Evolutionary conservation across 2,329 filamentous ascomycete species (phyloP), one percentile per base, ranked within the genome.

Genomic region (Scopulariopsis brevicaulis): DNA sequence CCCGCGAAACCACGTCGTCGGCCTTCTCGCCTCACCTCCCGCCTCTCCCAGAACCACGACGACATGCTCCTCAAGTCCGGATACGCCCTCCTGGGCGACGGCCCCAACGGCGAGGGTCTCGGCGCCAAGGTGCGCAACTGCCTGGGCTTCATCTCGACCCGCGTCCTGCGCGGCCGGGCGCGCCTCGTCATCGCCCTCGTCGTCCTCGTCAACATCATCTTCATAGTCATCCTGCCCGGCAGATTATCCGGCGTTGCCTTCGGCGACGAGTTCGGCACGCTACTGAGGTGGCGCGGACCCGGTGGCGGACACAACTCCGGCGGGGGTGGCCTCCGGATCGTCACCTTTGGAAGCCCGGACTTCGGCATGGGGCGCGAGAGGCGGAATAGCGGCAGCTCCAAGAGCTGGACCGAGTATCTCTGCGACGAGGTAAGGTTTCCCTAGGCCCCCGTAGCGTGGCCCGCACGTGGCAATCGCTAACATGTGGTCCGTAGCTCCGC

Each of bases 291-390:
- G 53, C 63, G 63, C 48, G 60, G 61, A 10, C 61, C 65, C 10
- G 50, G 64, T 22, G 62, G 55, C 2, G 69, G 65, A 64, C 55
- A 60, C n/a, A 60, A 63, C 37, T 59, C 59, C 8, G 32, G 60
- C n/a, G 65, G 60, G 4, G 69, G 69, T 7, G 69, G 74, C 2
- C 59, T 81, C 60, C 73, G 78, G 57, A 69, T 81, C 8, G 77
- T 81, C 10, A 75, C 78, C 6, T 81, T 81, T 63, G 78, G 78
- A 11, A 70, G 70, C 3, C 70, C 71, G 4, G 77, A 79, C 59
- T 67, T 77, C n/a, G 72, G 74, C 58, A 64, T 50, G 74, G 50
- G 56, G 34, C 50, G 51, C 22, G 56, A 58, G 55, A 54, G 37
- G 15, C 34, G 56, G 15, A 24, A 51, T 15, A 58, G 56, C 51